phyloP scores from a whole-genome alignment of 768 basidiomycete genomes.

The Clathrus columnatus region DNA sequence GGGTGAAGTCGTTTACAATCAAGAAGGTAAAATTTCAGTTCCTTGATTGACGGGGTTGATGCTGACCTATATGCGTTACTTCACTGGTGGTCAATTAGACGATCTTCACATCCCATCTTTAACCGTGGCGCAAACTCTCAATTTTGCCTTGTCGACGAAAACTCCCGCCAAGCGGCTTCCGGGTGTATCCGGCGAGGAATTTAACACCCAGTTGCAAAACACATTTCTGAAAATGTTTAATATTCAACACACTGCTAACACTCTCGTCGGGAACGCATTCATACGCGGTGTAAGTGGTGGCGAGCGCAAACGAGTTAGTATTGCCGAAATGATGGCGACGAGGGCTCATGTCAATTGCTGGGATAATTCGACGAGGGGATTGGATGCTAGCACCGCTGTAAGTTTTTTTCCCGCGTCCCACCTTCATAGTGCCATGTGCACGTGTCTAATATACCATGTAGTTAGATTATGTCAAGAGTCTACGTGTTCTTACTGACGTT shows the following conservation, averaged over 20 bases:
- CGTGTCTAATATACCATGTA: slow-evolving; percentile 19
- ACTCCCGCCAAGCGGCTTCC: slow-evolving; percentile 29
- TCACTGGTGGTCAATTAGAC: too few relatives aligned
- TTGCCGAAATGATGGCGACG: slow-evolving; percentile 19
- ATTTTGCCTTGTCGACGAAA: slow-evolving; percentile 45
- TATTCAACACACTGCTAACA: slow-evolving; percentile 60
- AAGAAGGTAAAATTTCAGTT: slow-evolving; percentile 42
- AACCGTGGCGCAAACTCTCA: slow-evolving; percentile 38
- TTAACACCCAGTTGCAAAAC: slow-evolving; percentile 34
- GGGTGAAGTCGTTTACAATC: slow-evolving; percentile 69
- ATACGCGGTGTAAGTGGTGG: slow-evolving; percentile 44
- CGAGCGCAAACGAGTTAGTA: slow-evolving; percentile 24
- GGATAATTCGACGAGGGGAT: slow-evolving; percentile 23
- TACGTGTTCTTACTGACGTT: slow-evolving; percentile 34
- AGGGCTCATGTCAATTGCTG: slow-evolving; percentile 15
- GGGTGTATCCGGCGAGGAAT: slow-evolving; percentile 26
- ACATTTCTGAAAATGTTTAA: slow-evolving; percentile 47
- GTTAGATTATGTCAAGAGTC: slow-evolving; percentile 37
- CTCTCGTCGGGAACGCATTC: slow-evolving; percentile 68
- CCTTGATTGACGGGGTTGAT: slow-evolving; percentile 1
- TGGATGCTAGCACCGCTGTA: slow-evolving; percentile 24
- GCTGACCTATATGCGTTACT: slow-evolving; percentile 24
- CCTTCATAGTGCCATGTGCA: not conserved
- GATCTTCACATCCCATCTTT: slow-evolving; percentile 44
- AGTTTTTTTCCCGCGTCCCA: not conserved